Conservation (phyloP, 2,329 filamentous ascomycete species). For the Diplodia seriata region DNA sequence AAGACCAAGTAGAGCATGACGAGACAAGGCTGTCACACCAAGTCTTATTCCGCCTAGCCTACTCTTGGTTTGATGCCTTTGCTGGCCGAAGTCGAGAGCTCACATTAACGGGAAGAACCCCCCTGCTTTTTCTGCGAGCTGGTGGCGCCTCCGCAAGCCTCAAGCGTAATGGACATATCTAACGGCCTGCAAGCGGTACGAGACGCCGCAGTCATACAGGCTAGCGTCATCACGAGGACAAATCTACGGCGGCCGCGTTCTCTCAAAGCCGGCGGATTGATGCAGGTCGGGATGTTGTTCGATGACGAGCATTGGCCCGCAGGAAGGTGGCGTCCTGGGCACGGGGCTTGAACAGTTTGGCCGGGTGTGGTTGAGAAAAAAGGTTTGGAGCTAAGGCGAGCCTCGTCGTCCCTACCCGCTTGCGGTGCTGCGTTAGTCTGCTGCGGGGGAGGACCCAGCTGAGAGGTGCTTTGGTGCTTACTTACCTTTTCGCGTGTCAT, state of each 20-base stretch:
- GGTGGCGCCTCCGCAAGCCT: too few relatives aligned
- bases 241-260: not conserved
- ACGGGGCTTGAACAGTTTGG: not conserved
- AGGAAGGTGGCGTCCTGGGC: not conserved
- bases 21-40: not conserved
- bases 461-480: not conserved
- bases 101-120: not conserved
- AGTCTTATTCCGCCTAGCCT: not conserved
- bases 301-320: conserved; percentile 1
- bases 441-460: not conserved
- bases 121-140: not conserved
- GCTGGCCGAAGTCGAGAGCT: not conserved
- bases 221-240: not conserved
- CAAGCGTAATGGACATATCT: conserved; percentile 3
- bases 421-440: conserved; percentile 3
- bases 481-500: conserved; percentile 9
- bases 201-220: not conserved
- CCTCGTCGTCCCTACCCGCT: conserved; percentile 5
- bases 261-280: not conserved
- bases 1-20: not conserved
- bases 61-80: not conserved
- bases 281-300: not conserved
- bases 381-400: conserved; percentile 19
- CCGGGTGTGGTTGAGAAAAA: conserved; percentile 1
- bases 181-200: conserved; percentile 5